phyloP scores from a whole-genome alignment of 352 stramenopile genomes.

The Phytophthora ohioensis region DNA sequence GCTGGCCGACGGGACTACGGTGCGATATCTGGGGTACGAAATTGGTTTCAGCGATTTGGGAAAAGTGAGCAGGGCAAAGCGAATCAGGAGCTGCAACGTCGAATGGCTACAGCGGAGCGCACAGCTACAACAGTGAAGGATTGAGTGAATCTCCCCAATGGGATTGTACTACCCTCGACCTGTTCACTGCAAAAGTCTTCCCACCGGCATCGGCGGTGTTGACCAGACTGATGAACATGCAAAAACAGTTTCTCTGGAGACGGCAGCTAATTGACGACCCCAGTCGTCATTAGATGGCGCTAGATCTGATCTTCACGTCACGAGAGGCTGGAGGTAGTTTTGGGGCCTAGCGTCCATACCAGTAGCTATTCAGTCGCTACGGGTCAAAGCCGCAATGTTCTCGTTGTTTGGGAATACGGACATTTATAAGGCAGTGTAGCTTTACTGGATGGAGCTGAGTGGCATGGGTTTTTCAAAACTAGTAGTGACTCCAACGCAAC shows the following conservation, averaged over 20 bases:
- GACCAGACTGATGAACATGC: neutral
- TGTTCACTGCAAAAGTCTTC: conserved; percentile 8
- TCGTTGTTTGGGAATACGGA: neutral
- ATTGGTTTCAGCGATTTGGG: neutral
- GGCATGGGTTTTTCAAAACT: no score
- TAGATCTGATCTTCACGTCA: neutral
- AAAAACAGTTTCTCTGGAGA: conserved; percentile 10
- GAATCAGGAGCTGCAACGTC: neutral
- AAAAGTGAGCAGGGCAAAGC: neutral
- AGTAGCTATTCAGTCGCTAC: neutral
- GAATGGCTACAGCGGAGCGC: neutral
- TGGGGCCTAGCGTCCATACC: neutral
- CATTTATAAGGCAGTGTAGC: neutral
- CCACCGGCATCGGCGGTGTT: neutral
- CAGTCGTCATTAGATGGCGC: neutral
- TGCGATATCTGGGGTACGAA: conserved; percentile 12
- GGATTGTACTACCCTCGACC: neutral
- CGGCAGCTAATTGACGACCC: neutral
- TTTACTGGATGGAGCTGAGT: no score
- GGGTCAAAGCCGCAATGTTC: neutral
- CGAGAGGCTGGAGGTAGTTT: neutral
- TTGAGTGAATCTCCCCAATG: neutral
- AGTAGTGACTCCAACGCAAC: no score
- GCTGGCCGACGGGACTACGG: neutral
- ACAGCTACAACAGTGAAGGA: neutral